Base-by-base conservation (phyloP, 208 protist genomes). In the Blechomonas ayalai region DNA sequence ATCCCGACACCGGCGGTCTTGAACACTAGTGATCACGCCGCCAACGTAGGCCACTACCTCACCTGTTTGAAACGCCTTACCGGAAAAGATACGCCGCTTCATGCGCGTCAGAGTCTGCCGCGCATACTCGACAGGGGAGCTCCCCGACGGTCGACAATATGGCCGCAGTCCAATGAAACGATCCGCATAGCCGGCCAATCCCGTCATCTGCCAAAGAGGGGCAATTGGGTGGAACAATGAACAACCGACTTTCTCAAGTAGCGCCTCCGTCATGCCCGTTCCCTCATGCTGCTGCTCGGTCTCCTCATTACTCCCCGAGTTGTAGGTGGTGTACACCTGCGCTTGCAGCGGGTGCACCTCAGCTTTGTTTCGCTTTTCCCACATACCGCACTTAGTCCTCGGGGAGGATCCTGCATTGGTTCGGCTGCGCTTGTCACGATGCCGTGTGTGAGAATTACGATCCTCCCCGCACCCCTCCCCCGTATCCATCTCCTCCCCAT, bases 21-120 rank as follows among this genome's bases (percentile, higher is more conserved):
- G 32, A 19, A 7, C 26, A 0, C 34, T 40, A 8, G 67, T 45
- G 35, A 93, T 64, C n/a, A 74, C 32, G 13, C 85, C 85, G 8
- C 85, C 85, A n/a, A 86, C 51, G 22, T 78, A 54, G 31, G 65
- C 73, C 7, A 93, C 81, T 23, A 85, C 23, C 2, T 85, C 81
- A n/a, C 81, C 85, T 4, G 60, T 22, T 15, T 75, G 61, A 51
- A 90, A 93, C 0, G 72, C n/a, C 33, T 73, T 75, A 2, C 67
- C 85, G 10, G 78, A 61, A 58, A 85, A 90, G 20, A 85, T 59
- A 9, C 84, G 65, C 13, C 59, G 68, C 9, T 51, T 69, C 48
- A 89, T 71, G 35, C 49, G 56, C 37, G 64, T 55, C 32, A 89
- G 45, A 0, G 52, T 52, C 22, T 67, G 52, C 1, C 65, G 54